Evolutionary conservation across 345 rosid species (phyloP), one percentile per base, ranked within the genome.

Genomic region (Salix suchowensis): DNA sequence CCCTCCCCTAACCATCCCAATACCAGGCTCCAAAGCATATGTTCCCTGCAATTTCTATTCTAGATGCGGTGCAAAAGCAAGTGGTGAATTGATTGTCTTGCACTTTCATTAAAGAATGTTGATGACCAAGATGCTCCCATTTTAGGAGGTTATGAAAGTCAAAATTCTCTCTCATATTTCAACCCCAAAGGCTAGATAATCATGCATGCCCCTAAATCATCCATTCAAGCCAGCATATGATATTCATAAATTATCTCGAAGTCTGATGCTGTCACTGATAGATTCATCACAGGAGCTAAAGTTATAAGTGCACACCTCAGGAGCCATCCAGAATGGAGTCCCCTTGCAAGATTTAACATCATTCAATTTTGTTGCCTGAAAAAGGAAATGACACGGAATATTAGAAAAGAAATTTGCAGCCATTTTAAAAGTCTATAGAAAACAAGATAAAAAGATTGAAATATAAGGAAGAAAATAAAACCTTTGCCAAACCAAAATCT

Each of bases 401-500:
- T 76, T 37, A 36, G 70, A 58, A 6, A 70, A 74, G 69, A 30
- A 76, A 54, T 66, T 64, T n/a, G 71, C 68, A 52, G 67, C 15
- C 24, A 28, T 66, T 61, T 42, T 46, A 36, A 21, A 76, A 72
- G 50, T 55, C 7, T n/a, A 30, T 24, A 28, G 21, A 46, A 21
- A 74, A 52, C 13, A 58, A 30, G 0, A 70, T 40, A 44, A 30
- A 30, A 73, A 76, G 46, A 28, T n/a, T 37, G 55, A 30, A 66
- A 60, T 60, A 42, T 19, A 11, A 40, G 50, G 54, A 61, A 39
- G 64, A 55, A n/a, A 32, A 50, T 19, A 54, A 71, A 83, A 92
- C 98, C 98, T 95, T 91, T 46, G 98, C 98, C 86, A 95, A 85
- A 65, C 98, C 98, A 85, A 93, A 95, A 84, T 95, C 98, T 64